Evolutionary conservation across 2,329 filamentous ascomycete species (phyloP).

Genomic region (Cladophialophora yegresii): DNA sequence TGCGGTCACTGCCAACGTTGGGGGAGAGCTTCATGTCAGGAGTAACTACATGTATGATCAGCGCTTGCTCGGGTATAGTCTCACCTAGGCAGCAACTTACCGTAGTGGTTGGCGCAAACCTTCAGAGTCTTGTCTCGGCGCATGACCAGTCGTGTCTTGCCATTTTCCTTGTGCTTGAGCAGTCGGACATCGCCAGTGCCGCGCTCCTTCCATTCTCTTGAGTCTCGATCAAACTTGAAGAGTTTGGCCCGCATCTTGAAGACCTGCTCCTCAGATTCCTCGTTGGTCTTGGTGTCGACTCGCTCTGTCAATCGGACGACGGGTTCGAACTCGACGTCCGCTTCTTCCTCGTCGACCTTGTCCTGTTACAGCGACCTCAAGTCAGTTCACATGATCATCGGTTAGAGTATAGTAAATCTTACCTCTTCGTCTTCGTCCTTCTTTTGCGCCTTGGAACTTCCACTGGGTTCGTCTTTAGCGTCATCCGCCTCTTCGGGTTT

Average conservation of each 20-base stretch:
- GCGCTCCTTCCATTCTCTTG: conserved; percentile 97
- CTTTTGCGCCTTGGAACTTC: conserved; percentile 79
- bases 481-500: conserved; percentile 79
- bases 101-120: conserved; percentile 99
- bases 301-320: conserved; percentile 95
- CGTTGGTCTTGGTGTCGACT: conserved; percentile 95
- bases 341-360: conserved; percentile 76
- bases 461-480: conserved; percentile 81
- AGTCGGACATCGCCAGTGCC: conserved; percentile 94
- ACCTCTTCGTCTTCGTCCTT: conserved; percentile 57
- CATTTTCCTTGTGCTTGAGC: conserved; percentile 98
- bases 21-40: conserved; percentile 98
- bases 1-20: conserved; percentile 96
- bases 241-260: conserved; percentile 99
- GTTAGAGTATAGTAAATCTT: conserved; percentile 37
- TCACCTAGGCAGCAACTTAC: conserved; percentile 57
- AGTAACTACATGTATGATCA: conserved; percentile 64
- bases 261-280: conserved; percentile 93
- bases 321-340: conserved; percentile 95
- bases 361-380: conserved; percentile 28
- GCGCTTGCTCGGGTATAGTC: conserved; percentile 15
- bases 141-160: conserved; percentile 97
- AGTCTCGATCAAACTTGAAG: conserved; percentile 93
- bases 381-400: conserved; percentile 11
- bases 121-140: conserved; percentile 99